phyloP scores from a whole-genome alignment of 352 stramenopile genomes.

The Phytophthora sojae region DNA sequence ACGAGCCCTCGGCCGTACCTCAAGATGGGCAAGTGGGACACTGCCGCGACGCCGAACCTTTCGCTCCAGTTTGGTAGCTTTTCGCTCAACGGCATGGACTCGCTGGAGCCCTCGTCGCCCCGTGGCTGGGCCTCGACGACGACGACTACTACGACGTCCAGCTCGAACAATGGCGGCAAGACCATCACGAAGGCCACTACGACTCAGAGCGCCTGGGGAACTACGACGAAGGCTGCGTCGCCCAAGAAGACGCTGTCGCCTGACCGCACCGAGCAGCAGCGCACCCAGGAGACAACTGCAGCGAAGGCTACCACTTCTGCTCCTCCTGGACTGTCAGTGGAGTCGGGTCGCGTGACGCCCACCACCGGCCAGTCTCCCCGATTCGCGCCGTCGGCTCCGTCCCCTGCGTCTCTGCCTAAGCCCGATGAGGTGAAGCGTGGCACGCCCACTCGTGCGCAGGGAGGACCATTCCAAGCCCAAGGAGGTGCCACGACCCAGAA shows the following conservation, averaged over 20 bases:
- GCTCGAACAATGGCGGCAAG: conserved; percentile 47
- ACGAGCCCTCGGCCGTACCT: conserved; percentile 82
- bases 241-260: conserved; percentile 80
- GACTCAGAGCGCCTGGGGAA: conserved; percentile 68
- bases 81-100: conserved; percentile 75
- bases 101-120: conserved; percentile 63
- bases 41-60: conserved; percentile 66
- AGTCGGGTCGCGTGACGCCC: conserved; percentile 71
- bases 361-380: conserved; percentile 74
- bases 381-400: conserved; percentile 79
- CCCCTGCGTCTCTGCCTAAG: conserved; percentile 87
- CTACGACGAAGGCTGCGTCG: conserved; percentile 46
- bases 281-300: conserved; percentile 25
- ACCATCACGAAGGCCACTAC: conserved; percentile 51
- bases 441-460: conserved; percentile 67
- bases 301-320: conserved; percentile 61
- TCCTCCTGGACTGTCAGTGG: conserved; percentile 74
- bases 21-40: conserved; percentile 89
- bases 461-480: conserved; percentile 57
- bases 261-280: conserved; percentile 43
- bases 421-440: conserved; percentile 85
- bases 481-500: conserved; percentile 42
- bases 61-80: conserved; percentile 91
- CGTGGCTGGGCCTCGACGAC: conserved; percentile 65
- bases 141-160: conserved; percentile 47